A percentile compares a stretch with the other conserved stretches of the same genome.
phyloP scores from a whole-genome alignment of 495 filamentous ascomycete genomes.

The Sordaria brevicollis region DNA sequence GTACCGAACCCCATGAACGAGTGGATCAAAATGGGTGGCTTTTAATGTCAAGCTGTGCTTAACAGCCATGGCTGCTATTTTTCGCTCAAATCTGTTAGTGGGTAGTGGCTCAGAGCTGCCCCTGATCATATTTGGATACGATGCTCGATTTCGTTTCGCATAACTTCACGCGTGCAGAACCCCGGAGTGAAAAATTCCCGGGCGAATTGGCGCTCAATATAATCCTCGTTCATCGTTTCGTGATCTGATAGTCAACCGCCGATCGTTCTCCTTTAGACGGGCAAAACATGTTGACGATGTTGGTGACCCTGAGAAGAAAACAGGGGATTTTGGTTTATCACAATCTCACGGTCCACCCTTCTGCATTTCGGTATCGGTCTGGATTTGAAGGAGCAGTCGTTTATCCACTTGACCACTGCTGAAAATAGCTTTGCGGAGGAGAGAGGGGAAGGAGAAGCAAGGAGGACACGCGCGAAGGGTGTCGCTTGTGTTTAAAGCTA shows the following conservation, averaged over 20 bases:
- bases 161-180: background rate
- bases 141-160: background rate
- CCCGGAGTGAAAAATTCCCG: background rate
- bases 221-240: background rate
- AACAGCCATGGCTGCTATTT: background rate
- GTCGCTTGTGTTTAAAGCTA: background rate
- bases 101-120: background rate
- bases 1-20: background rate
- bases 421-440: background rate
- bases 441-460: background rate
- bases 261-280: background rate
- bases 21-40: background rate
- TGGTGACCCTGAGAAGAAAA: background rate
- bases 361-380: background rate
- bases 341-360: background rate
- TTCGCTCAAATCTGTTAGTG: background rate
- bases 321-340: background rate
- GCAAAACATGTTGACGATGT: background rate
- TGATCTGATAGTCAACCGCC: background rate
- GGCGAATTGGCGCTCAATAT: background rate
- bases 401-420: background rate
- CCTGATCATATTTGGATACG: background rate
- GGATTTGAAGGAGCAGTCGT: background rate
- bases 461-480: background rate
- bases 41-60: background rate